Evolutionary conservation across 805 yeast species (phyloP), one percentile per base, ranked within the genome.

Genomic region (Sugiyamaella qingdaonensis): DNA sequence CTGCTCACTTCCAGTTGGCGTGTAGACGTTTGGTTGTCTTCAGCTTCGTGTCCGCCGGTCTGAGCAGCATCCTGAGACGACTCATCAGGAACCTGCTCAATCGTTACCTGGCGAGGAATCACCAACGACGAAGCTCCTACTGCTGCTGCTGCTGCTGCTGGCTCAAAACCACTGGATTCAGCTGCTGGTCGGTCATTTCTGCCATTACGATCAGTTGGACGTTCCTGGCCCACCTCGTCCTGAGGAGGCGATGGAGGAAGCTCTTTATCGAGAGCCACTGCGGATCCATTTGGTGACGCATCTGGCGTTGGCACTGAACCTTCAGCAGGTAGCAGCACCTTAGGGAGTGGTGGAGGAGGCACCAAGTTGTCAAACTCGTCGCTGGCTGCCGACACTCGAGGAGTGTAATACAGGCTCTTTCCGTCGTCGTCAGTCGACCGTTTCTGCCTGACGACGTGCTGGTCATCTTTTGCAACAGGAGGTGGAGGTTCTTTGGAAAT

Each of bases 351-450:
- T n/a, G 48, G 36, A 31, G 37, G 33, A 8, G 18, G 37, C 2
- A 10, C 35, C 4, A 29, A 10, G 27, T 14, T 16, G 18, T 42
- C 46, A 24, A 42, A 42, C 16, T 21, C 33, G 19, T 42, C 48
- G n/a, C 11, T 39, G 19, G 18, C 35, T 7, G 48, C 48, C 37
- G 27, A 31, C 13, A 39, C 19, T 24, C 37, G 18, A 2, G 62
- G 62, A 1, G 59, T 57, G 45, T 37, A 59, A 39, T 54, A 57
- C 13, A 54, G 52, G 41, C 55, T 54, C 42, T 49, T 47, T 16
- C 39, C 47, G 32, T 55, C 59, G 33, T 49, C 54, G 24, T 56
- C 54, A 19, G 13, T 39, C 2, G 16, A 11, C 27, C 43, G 21
- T 10, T 46, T 18, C 5, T 14, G 16, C 8, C 8, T 13, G 37